Evolutionary conservation across 148 eudicot species (phyloP), one percentile per base, ranked within the genome.

Genomic region (Selenicereus undatus): DNA sequence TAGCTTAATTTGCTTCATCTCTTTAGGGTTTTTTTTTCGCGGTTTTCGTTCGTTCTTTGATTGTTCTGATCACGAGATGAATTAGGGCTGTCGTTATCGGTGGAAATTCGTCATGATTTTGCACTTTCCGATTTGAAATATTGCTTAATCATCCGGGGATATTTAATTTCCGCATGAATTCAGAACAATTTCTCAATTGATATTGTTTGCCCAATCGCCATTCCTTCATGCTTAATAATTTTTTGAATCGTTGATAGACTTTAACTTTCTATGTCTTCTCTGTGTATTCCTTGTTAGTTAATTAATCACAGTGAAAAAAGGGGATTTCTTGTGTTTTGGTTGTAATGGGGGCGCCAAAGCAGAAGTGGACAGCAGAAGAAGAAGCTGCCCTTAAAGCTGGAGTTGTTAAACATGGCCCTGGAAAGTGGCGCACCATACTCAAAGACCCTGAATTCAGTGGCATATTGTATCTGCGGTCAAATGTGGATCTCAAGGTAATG

Each of bases 401-500:
- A 82, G 92, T 94, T 32, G 73, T 83, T 79, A 94, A 94, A 88
- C 98, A 94, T 48, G 98, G 98, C 42, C 88, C 97, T 10, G 98
- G 98, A 70, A 94, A 94, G 80, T 94, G 98, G 98, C 98, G 98
- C 50, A 94, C 98, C 62, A 94, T 94, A 71, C 98, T 94, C 76
- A 94, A 94, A 84, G 98, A 94, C 81, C 96, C 96, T 58, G 96
- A 94, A 80, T 94, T 86, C 82, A 87, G 92, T 78, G 87, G 87
- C 27, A 89, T 94, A 73, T 87, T 94, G 87, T 92, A 81, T 79
- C 79, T 92, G 35, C 91, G 98, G 18, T 94, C 98, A 58, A 94
- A 94, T 84, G 98, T 94, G 14, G 98, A 94, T 90, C 88, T 94
- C 13, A 94, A 94, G 98, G 98, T 92, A 84, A 77, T 66, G 36